phyloP scores from a whole-genome alignment of 2,329 filamentous ascomycete species.

The Xylariaceae sp. region DNA sequence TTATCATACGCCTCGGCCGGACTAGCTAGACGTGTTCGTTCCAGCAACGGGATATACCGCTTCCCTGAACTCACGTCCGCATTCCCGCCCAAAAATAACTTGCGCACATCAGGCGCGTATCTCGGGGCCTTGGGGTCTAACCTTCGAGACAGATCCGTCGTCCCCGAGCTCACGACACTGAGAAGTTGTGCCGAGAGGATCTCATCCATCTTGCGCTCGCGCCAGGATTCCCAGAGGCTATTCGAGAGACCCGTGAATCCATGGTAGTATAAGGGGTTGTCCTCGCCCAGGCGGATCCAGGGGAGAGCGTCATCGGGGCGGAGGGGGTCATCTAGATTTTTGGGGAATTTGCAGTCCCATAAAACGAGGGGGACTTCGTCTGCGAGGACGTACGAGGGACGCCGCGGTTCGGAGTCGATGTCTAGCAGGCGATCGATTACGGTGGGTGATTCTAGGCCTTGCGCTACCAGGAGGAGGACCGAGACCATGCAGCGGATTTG shows the following conservation, averaged over 20 bases:
- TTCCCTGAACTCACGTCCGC: constrained; percentile 45
- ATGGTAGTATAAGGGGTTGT: constrained; percentile 55
- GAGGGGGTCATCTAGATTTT: constrained; percentile 32
- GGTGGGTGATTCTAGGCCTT: constrained; percentile 74
- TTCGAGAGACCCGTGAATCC: constrained; percentile 65
- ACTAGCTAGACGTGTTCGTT: constrained; percentile 45
- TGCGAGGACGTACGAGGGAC: constrained; percentile 86
- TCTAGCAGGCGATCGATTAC: constrained; percentile 75
- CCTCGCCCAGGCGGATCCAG: constrained; percentile 78
- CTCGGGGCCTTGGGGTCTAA: constrained; percentile 13
- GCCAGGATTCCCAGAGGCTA: constrained; percentile 78
- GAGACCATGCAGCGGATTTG: constrained; percentile 95
- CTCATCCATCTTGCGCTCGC: constrained; percentile 84
- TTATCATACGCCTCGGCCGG: constrained; percentile 56
- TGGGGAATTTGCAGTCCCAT: constrained; percentile 91
- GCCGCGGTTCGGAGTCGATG: constrained; percentile 63
- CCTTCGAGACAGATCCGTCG: constrained; percentile 27
- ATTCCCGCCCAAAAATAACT: constrained; percentile 55
- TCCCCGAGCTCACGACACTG: constrained; percentile 51
- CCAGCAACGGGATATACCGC: constrained; percentile 55
- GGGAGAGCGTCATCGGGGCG: constrained; percentile 57
- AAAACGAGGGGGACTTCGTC: constrained; percentile 85
- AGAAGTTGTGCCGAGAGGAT: constrained; percentile 72
- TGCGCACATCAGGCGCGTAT: constrained; percentile 25
- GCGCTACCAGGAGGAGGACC: constrained; percentile 86